These are phyloP conservation scores for Phoma herbarum DNA, from an alignment of 2,329 filamentous ascomycete genomes.

Conservation along the genomic window DNA sequence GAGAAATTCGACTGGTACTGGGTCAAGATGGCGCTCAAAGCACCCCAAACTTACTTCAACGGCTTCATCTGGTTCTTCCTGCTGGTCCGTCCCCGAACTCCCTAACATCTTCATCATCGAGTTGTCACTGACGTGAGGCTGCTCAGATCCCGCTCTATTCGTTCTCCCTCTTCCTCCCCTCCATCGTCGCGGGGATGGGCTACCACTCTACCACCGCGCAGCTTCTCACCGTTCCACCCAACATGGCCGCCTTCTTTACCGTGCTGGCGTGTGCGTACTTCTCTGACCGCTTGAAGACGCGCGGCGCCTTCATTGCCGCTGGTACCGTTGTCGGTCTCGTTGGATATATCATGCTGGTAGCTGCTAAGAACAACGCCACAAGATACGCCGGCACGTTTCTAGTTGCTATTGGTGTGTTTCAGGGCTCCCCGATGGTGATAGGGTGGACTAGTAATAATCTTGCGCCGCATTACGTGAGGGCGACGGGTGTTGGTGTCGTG, in stretches of 20 bases:
- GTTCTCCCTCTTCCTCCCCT: conserved; percentile 53
- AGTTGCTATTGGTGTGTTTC: conserved; percentile 56
- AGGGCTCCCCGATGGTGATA: conserved; percentile 47
- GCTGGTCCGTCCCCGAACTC: conserved; percentile 36
- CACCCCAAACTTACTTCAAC: conserved; percentile 53
- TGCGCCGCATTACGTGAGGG: conserved; percentile 65
- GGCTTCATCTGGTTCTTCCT: conserved; percentile 47
- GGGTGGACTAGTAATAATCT: conserved; percentile 57
- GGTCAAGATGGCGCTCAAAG: conserved; percentile 47
- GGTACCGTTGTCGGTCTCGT: conserved; percentile 56
- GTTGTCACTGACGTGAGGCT: conserved; percentile 6
- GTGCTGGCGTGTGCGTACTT: conserved; percentile 52
- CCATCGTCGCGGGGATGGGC: conserved; percentile 51
- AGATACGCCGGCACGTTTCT: conserved; percentile 55
- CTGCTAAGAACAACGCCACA: conserved; percentile 44
- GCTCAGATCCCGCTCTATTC: conserved; percentile 16
- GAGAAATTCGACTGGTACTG: conserved; percentile 55
- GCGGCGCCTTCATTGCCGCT: conserved; percentile 61
- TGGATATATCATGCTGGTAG: conserved; percentile 64
- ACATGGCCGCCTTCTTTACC: conserved; percentile 55
- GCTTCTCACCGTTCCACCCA: conserved; percentile 51
- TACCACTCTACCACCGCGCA: conserved; percentile 52
- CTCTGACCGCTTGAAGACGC: conserved; percentile 54
- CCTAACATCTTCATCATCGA: neutral
- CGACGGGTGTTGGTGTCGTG: conserved; percentile 60